These are phyloP conservation scores for Mucor plumbeus DNA, from an alignment of 371 early-diverging fungal genomes.

Conservation along the genomic window DNA sequence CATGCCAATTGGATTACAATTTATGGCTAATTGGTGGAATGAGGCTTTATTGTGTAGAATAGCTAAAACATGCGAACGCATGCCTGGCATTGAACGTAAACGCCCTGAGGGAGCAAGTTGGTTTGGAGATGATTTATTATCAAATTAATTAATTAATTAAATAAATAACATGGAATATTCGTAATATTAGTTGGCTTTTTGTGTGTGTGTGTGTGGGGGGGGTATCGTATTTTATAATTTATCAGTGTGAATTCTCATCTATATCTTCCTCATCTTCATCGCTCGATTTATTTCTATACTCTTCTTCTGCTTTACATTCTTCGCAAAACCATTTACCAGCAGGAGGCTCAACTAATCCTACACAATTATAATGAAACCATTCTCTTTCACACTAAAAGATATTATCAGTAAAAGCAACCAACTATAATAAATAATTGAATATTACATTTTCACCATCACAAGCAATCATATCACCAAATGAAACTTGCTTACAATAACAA, in stretches of 20 bases:
- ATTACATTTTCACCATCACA: slow-evolving; percentile 86
- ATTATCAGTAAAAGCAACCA: neutral
- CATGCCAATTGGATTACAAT: slow-evolving; percentile 73
- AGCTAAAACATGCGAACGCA: slow-evolving; percentile 57
- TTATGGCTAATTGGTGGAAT: slow-evolving; percentile 76
- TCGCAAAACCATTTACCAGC: slow-evolving; percentile 91
- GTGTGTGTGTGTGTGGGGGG: neutral
- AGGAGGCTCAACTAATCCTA: slow-evolving; percentile 77
- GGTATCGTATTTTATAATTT: neutral
- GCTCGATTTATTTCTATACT: slow-evolving; percentile 13
- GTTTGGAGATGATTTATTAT: slow-evolving; percentile 7
- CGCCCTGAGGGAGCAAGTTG: slow-evolving; percentile 17
- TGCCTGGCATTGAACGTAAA: slow-evolving; percentile 38
- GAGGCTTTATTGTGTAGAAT: slow-evolving; percentile 66
- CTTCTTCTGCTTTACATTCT: slow-evolving; percentile 18
- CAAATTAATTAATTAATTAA: neutral
- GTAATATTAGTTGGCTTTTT: neutral
- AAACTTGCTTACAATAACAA: slow-evolving; percentile 90
- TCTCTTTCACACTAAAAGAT: slow-evolving; percentile 74
- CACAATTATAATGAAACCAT: slow-evolving; percentile 94
- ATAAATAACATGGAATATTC: neutral
- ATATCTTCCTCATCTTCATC: slow-evolving; percentile 7
- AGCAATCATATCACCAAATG: slow-evolving; percentile 94
- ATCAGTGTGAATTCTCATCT: neutral
- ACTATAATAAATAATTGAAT: neutral